Conservation (phyloP, 2,329 filamentous ascomycete species). For the Exserohilum turcica region DNA sequence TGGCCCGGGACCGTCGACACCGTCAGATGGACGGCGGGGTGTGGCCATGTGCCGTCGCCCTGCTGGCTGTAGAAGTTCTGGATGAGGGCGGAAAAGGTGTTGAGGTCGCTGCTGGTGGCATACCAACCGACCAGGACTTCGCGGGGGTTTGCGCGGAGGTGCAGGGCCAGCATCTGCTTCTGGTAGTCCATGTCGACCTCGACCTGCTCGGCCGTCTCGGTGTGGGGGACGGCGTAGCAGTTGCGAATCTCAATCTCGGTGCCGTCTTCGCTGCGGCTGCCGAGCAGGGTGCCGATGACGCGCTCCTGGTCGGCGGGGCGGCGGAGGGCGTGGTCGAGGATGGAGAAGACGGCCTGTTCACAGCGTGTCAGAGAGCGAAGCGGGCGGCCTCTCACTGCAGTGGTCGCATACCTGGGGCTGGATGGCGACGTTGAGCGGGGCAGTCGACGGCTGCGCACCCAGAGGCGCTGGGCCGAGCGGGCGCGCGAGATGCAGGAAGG, state of each 20-base stretch:
- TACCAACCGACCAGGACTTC: constrained; percentile 98
- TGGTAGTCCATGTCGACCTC: constrained; percentile 99
- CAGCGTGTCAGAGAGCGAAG: constrained; percentile 11
- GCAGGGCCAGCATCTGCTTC: constrained; percentile 96
- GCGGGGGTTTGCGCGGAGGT: constrained; percentile 90
- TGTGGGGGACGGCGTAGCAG: constrained; percentile 97
- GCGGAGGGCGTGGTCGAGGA: constrained; percentile 88
- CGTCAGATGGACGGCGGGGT: constrained; percentile 96
- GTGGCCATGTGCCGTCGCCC: constrained; percentile 94
- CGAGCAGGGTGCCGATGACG: constrained; percentile 94
- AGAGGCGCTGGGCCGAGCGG: constrained; percentile 82
- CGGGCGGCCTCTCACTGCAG: constrained; percentile 1
- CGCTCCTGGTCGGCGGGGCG: constrained; percentile 90
- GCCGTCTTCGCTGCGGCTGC: constrained; percentile 92
- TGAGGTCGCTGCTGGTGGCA: constrained; percentile 93
- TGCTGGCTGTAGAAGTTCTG: constrained; percentile 99
- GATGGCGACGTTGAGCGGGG: constrained; percentile 90
- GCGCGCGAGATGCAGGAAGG: constrained; percentile 92
- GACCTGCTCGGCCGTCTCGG: constrained; percentile 97
- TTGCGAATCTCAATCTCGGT: constrained; percentile 94
- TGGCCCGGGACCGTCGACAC: constrained; percentile 87
- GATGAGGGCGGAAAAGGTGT: constrained; percentile 97
- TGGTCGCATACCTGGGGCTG: constrained; percentile 79
- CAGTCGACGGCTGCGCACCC: constrained; percentile 81
- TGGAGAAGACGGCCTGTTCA: constrained; percentile 64